phyloP scores from a whole-genome alignment of 2,329 filamentous ascomycete species.

The Neopestalotiopsis sp. region DNA sequence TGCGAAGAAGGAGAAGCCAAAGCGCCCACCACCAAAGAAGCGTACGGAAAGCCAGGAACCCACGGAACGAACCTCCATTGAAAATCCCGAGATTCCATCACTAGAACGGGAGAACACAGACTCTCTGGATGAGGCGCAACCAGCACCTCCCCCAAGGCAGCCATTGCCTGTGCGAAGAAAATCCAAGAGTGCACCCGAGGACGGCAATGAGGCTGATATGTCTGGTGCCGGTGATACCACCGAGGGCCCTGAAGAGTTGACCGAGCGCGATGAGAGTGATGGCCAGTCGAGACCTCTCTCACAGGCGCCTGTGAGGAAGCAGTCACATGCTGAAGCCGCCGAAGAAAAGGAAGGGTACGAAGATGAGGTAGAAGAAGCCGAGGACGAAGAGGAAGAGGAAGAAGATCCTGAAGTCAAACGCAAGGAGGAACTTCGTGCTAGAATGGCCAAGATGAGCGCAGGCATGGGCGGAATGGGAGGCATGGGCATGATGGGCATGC shows the following conservation, averaged over 20 bases:
- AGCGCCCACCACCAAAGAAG: conserved; percentile 76
- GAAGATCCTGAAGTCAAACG: conserved; percentile 86
- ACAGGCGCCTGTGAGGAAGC: conserved; percentile 42
- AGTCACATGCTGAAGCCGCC: conserved; percentile 48
- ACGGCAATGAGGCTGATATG: conserved; percentile 70
- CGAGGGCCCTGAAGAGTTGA: conserved; percentile 63
- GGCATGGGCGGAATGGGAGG: conserved; percentile 65
- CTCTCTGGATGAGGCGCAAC: conserved; percentile 55
- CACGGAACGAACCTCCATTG: conserved; percentile 35
- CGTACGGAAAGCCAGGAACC: conserved; percentile 54
- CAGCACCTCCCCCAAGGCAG: conserved; percentile 35
- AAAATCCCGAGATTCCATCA: conserved; percentile 39
- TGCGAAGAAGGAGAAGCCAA: conserved; percentile 87
- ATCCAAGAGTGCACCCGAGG: conserved; percentile 51
- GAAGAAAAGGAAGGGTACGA: conserved; percentile 42
- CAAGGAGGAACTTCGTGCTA: conserved; percentile 85
- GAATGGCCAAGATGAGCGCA: conserved; percentile 98
- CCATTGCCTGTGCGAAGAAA: conserved; percentile 56
- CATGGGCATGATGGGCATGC: conserved; percentile 68
- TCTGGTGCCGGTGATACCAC: conserved; percentile 68
- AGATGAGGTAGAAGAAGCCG: conserved; percentile 62
- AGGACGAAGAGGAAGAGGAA: conserved; percentile 82
- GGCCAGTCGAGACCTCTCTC: conserved; percentile 53
- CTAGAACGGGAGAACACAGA: conserved; percentile 53
- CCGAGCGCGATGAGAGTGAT: conserved; percentile 78